Base-by-base conservation (phyloP, 164 flowering plant species). In the Annona squamosa region DNA sequence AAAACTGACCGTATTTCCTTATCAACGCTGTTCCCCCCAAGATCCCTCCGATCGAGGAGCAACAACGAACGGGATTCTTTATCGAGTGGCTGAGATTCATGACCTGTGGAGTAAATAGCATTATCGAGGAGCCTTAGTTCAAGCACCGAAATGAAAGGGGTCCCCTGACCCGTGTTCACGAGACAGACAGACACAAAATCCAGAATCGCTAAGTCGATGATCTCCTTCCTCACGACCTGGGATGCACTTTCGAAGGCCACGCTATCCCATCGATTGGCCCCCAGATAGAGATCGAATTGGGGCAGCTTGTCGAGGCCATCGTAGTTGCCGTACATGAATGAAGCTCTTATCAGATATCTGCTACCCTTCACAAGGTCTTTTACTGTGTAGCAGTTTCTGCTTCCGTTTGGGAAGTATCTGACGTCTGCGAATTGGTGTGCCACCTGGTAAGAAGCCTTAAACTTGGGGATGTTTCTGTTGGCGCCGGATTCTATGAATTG, bases 111-210 rank as follows among this genome's bases (percentile, higher is more conserved):
- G 68, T 86, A 86, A 3, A 46, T 71, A 0, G 74, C 64, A 48
- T 45, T 37, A 45, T 73, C 65, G 2, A 84, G 18, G 0, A 71
- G 78, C 75, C 87, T 79, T 5, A 82, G 72, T 67, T 85, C 87
- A 63, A 87, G 65, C 37, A 70, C 79, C 3, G 87, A 84, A 37
- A 85, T 77, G 75, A 84, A 85, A 71, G 88, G 90, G 1, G 77
- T 75, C 19, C 87, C 87, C 0, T 1, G 57, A 2, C 79, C 84
- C 1, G 63, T 82, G 62, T 86, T 78, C 26, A 79, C 76, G 1
- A 87, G 88, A 48, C 90, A 87, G 12, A 82, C 78, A 13, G 73
- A 12, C 18, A 84, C 5, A 52, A 48, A 64, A 45, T 80, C 71
- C 3, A 66, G 26, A 1, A 45, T 1, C 1, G 82, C 76, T 2